These are phyloP conservation scores for Mortierella sp. DNA, from an alignment of 371 early-diverging fungal species.

Conservation along the genomic window DNA sequence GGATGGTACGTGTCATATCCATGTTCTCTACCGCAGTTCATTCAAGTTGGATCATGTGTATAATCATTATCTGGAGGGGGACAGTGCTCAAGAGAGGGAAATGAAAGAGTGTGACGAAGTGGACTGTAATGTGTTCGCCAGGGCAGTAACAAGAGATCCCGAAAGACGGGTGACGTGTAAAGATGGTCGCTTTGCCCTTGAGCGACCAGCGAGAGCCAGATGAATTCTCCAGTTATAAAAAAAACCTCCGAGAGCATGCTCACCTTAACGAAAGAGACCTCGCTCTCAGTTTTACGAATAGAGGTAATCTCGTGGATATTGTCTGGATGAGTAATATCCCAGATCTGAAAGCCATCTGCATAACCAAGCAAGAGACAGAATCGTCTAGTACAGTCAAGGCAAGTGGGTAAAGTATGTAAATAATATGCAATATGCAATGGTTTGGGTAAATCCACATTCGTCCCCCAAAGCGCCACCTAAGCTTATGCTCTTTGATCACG, in stretches of 20 bases:
- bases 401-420: background rate
- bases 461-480: background rate
- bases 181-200: background rate
- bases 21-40: conserved; percentile 4
- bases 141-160: background rate
- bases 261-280: conserved; percentile 66
- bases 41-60: background rate
- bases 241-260: background rate
- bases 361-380: conserved; percentile 82
- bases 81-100: conserved; percentile 5
- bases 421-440: background rate
- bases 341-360: conserved; percentile 84
- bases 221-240: background rate
- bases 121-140: background rate
- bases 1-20: too few relatives aligned
- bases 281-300: conserved; percentile 64
- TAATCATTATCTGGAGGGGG: background rate
- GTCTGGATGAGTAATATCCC: conserved; percentile 80
- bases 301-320: conserved; percentile 80
- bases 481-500: conserved; percentile 6
- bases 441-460: conserved; percentile 5
- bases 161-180: background rate
- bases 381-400: conserved; percentile 36
- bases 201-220: background rate
- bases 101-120: background rate